Conservation (phyloP, 2,329 filamentous ascomycete genomes). For the Aureobasidium sp. region DNA sequence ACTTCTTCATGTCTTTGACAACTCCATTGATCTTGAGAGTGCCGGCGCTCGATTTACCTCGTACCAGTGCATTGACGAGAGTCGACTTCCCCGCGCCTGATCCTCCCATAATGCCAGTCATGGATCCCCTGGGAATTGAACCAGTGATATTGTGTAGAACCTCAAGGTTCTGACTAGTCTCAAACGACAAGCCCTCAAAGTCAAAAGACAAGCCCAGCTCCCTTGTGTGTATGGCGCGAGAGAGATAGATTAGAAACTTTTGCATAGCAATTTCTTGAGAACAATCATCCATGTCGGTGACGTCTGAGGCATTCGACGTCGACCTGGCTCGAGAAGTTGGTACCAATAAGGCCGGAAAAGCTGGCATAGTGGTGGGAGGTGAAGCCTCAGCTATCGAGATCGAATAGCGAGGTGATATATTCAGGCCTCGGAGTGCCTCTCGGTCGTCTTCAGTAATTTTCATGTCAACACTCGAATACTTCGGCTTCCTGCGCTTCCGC, state of each 20-base stretch:
- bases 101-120: conserved; percentile 55
- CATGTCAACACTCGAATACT: conserved; percentile 19
- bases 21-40: conserved; percentile 48
- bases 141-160: conserved; percentile 51
- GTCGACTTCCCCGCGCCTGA: conserved; percentile 55
- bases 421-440: conserved; percentile 24
- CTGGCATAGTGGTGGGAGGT: conserved; percentile 17
- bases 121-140: conserved; percentile 46
- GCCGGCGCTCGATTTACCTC: conserved; percentile 48
- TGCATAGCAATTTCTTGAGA: conserved; percentile 35
- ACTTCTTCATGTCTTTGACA: conserved; percentile 38
- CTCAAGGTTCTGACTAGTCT: conserved; percentile 20
- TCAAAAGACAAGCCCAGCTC: conserved; percentile 50
- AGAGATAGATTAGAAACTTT: conserved; percentile 48
- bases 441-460: conserved; percentile 24
- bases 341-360: background rate
- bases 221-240: conserved; percentile 44
- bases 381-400: conserved; percentile 25
- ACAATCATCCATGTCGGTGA: conserved; percentile 25
- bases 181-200: conserved; percentile 41
- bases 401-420: conserved; percentile 16
- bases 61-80: conserved; percentile 55
- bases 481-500: conserved; percentile 27
- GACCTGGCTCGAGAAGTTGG: background rate
- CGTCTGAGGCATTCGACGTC: conserved; percentile 18